Conservation (phyloP, 1,139 yeast genomes). For the Suhomyces yuchorum region DNA sequence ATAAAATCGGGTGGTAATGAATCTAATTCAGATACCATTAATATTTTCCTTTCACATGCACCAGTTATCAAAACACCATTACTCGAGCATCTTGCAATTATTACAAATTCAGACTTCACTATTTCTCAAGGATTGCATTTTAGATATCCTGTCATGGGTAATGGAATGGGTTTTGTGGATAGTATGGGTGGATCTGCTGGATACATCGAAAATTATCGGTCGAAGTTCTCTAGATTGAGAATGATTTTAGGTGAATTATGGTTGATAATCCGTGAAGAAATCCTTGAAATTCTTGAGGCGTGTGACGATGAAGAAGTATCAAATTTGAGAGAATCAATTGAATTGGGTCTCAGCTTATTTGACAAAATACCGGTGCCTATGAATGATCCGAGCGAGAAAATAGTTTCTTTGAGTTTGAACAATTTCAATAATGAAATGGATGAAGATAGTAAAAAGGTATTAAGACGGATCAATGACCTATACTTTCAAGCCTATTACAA, state of each 20-base stretch:
- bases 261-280: conserved; percentile 58
- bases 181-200: conserved; percentile 36
- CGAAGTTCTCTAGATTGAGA: conserved; percentile 62
- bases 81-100: conserved; percentile 66
- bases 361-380: conserved; percentile 65
- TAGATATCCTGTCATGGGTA: conserved; percentile 70
- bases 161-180: conserved; percentile 66
- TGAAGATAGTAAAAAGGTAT: conserved; percentile 24
- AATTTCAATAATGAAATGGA: conserved; percentile 24
- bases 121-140: conserved; percentile 73
- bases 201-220: conserved; percentile 61
- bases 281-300: conserved; percentile 40
- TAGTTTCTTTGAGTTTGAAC: conserved; percentile 42
- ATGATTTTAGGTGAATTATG: conserved; percentile 66
- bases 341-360: conserved; percentile 60
- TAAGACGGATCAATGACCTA: conserved; percentile 51
- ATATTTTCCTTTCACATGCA: conserved; percentile 67
- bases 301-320: conserved; percentile 13
- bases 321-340: conserved; percentile 28
- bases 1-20: conserved; percentile 7
- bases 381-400: conserved; percentile 42
- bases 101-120: conserved; percentile 72
- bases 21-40: conserved; percentile 41
- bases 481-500: conserved; percentile 67
- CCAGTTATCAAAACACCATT: conserved; percentile 67